These are phyloP conservation scores for Vanrija sp. DNA, from an alignment of 1,284 basidiomycete genomes.

Conservation along the genomic window DNA sequence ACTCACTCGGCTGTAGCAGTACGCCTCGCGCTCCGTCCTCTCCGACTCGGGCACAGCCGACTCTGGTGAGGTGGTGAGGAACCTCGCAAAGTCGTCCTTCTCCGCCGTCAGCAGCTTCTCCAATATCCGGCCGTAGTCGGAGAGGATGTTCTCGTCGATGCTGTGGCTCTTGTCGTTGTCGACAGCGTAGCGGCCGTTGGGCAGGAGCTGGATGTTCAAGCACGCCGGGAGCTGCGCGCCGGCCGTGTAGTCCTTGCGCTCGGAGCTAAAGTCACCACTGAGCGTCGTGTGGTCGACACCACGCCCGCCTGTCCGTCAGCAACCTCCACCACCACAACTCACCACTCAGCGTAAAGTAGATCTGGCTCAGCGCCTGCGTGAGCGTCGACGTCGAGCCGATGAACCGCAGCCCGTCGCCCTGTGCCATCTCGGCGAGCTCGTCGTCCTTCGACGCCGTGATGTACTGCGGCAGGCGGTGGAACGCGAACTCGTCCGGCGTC, in stretches of 20 bases:
- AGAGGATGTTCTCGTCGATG: conserved; percentile 64
- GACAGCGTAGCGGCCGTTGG: conserved; percentile 65
- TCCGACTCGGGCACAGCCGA: conserved; percentile 45
- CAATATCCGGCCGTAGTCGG: conserved; percentile 78
- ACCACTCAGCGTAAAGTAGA: conserved; percentile 71
- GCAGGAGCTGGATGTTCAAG: conserved; percentile 58
- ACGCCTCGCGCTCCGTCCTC: conserved; percentile 60
- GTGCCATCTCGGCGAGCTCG: conserved; percentile 65
- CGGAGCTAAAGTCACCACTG: conserved; percentile 58
- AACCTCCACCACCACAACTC: conserved; percentile 4
- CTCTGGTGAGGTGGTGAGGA: conserved; percentile 55
- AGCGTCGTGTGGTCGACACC: conserved; percentile 59
- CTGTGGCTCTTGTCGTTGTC: conserved; percentile 63
- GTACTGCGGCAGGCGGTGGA: conserved; percentile 72
- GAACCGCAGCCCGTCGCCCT: conserved; percentile 56
- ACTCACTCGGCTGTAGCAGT: conserved; percentile 73
- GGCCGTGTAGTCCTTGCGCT: conserved; percentile 65
- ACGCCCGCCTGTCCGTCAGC: conserved; percentile 55
- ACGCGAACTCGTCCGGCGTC: conserved; percentile 82
- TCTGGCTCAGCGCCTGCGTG: conserved; percentile 75
- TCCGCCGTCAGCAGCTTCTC: conserved; percentile 82
- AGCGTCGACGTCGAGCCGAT: conserved; percentile 91
- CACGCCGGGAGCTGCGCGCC: conserved; percentile 77
- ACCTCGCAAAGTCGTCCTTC: conserved; percentile 61
- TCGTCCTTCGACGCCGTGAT: conserved; percentile 76